Evolutionary conservation across 352 stramenopile genomes (phyloP).

Genomic region (Lagenidium sp.): DNA sequence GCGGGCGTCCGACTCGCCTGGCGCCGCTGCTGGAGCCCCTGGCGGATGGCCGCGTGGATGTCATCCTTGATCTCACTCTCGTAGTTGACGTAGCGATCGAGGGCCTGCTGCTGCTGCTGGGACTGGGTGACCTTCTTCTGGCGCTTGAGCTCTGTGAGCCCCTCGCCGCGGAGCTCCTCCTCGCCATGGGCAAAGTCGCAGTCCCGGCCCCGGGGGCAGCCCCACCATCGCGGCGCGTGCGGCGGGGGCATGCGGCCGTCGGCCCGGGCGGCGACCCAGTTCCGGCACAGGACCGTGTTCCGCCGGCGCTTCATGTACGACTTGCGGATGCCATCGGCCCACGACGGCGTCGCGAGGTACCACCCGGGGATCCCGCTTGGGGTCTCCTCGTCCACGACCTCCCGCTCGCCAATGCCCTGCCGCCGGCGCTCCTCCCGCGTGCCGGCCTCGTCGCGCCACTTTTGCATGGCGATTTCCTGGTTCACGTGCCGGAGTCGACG

Average conservation of each 20-base stretch:
- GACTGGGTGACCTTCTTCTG: slow-evolving; percentile 49
- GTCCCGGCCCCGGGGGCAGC: slow-evolving; percentile 65
- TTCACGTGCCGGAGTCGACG: slow-evolving; percentile 80
- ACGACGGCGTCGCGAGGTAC: slow-evolving; percentile 77
- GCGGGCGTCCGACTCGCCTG: slow-evolving; percentile 13
- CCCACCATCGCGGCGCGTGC: slow-evolving; percentile 66
- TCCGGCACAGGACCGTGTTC: slow-evolving; percentile 68
- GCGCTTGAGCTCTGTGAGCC: slow-evolving; percentile 59
- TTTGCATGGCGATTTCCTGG: slow-evolving; percentile 77
- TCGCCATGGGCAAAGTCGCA: slow-evolving; percentile 84
- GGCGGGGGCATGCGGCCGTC: slow-evolving; percentile 26
- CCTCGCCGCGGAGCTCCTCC: slow-evolving; percentile 54
- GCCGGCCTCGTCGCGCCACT: slow-evolving; percentile 62
- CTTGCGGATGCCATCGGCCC: slow-evolving; percentile 74
- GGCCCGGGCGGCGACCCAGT: slow-evolving; percentile 56
- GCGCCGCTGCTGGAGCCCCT: slow-evolving; percentile 44
- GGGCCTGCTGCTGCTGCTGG: slow-evolving; percentile 48
- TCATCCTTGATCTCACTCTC: slow-evolving; percentile 54
- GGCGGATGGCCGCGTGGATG: slow-evolving; percentile 58
- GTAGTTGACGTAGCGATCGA: slow-evolving; percentile 69
- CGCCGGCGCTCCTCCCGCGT: slow-evolving; percentile 34
- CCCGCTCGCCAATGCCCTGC: slow-evolving; percentile 39
- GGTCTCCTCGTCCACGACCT: slow-evolving; percentile 75
- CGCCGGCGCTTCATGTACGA: slow-evolving; percentile 81
- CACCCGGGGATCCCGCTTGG: slow-evolving; percentile 76